Evolutionary conservation across 495 filamentous ascomycete species (phyloP), one percentile per base, ranked within the genome.

Genomic region (Penicillium daleae): DNA sequence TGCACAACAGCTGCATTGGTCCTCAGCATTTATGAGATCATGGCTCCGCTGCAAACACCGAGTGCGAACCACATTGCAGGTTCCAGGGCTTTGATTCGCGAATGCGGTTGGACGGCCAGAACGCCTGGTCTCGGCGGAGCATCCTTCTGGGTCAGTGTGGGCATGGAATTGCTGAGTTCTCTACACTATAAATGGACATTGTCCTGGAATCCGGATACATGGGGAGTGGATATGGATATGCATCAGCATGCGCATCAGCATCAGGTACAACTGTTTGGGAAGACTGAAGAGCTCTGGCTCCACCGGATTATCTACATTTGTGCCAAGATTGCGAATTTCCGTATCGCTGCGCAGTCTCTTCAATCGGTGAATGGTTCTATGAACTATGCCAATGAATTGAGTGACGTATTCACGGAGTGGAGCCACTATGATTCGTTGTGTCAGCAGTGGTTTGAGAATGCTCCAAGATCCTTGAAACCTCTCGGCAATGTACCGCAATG

Each of bases 111-210:
- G 95, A 90, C 89, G 66, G 91, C 93, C 1, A 86, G 83, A 55
- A 90, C 90, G 27, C 82, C 81, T 4, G 92, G 93, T 4, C 84
- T 97, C 46, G 93, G 92, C 9, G 87, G 89, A 1, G 92, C 94
- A 12, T 97, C 93, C 73, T 98, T 98, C 76, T 97, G 94, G 93
- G 76, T 97, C 19, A 97, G 96, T 67, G 86, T 96, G 15, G 87
- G 89, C 17, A 90, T 96, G 86, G 95, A 99, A 71, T 77, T 98
- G 13, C 82, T 97, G 24, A 91, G 86, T 64, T 97, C 93, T 74
- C 76, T 98, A 22, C 87, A 90, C 61, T 91, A 92, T 73, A 92
- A 92, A 74, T 96, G 92, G 91, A 84, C 89, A 61, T 83, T 93
- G 3, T 87, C 92, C 2, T 98, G 93, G 93, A 86, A 97, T 46